These are phyloP conservation scores for Lithohypha guttulata DNA, from an alignment of 2,329 filamentous ascomycete species.

Conservation along the genomic window DNA sequence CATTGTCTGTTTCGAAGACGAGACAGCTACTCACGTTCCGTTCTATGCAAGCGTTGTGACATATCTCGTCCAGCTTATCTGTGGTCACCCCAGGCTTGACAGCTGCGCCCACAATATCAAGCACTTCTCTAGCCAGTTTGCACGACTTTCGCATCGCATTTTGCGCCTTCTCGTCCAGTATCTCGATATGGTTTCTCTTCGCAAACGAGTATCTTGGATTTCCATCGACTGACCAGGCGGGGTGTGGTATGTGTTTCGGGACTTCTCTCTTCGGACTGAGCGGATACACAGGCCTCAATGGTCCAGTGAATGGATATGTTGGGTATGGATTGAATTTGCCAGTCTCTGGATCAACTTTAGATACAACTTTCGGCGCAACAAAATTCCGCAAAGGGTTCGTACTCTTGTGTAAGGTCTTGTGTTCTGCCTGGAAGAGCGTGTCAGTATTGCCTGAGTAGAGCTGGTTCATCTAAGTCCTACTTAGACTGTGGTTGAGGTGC, in stretches of 20 bases:
- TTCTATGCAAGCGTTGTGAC: slow-evolving; percentile 90
- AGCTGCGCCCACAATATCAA: slow-evolving; percentile 80
- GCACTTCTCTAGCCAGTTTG: slow-evolving; percentile 72
- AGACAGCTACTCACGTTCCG: slow-evolving; percentile 58
- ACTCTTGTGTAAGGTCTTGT: slow-evolving; percentile 77
- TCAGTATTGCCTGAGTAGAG: slow-evolving; percentile 10
- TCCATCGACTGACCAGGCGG: slow-evolving; percentile 81
- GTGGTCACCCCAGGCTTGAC: slow-evolving; percentile 87
- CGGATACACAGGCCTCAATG: slow-evolving; percentile 76
- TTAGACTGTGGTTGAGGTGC: slow-evolving; percentile 24
- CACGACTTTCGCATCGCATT: slow-evolving; percentile 92
- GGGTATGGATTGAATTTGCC: slow-evolving; percentile 89
- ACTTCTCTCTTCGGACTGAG: slow-evolving; percentile 62
- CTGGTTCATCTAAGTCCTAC: slow-evolving; percentile 12
- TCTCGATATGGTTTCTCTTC: slow-evolving; percentile 68
- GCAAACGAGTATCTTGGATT: slow-evolving; percentile 58
- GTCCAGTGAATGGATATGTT: slow-evolving; percentile 69
- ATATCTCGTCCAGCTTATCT: slow-evolving; percentile 86
- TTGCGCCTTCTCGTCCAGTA: slow-evolving; percentile 68
- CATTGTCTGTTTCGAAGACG: neutral
- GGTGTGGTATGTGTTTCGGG: slow-evolving; percentile 68
- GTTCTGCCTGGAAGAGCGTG: slow-evolving; percentile 49
- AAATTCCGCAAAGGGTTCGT: slow-evolving; percentile 64
- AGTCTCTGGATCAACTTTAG: slow-evolving; percentile 84
- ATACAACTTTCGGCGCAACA: slow-evolving; percentile 68